Evolutionary conservation across 495 filamentous ascomycete species (phyloP).

Genomic region (Penicillium waksmanii): DNA sequence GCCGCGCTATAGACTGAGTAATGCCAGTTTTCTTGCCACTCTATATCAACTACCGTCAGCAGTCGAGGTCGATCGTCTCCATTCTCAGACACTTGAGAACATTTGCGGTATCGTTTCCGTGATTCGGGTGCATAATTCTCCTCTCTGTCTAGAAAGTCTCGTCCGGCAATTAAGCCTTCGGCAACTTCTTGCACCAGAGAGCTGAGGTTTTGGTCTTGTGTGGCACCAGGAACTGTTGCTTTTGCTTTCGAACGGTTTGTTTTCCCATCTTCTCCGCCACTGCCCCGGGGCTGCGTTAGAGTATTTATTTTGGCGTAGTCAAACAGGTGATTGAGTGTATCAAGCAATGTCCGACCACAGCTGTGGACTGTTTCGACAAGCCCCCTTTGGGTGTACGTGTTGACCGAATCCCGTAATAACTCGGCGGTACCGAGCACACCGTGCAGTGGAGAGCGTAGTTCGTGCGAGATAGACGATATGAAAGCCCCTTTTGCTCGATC

Average conservation of each 20-base stretch:
- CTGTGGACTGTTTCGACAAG: conserved; percentile 20
- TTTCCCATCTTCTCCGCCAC: conserved; percentile 6
- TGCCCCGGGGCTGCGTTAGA: conserved; percentile 17
- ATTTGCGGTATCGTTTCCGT: neutral
- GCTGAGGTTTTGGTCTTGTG: conserved; percentile 37
- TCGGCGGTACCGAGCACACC: conserved; percentile 69
- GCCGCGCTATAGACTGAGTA: conserved; percentile 64
- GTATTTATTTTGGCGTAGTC: conserved; percentile 65
- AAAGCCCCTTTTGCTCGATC: conserved; percentile 65
- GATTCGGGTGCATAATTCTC: neutral
- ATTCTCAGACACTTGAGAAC: neutral
- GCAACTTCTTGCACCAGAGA: conserved; percentile 41
- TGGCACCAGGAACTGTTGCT: conserved; percentile 20
- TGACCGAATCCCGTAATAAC: conserved; percentile 38
- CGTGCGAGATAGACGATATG: conserved; percentile 74
- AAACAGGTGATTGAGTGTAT: conserved; percentile 39
- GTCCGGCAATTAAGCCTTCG: conserved; percentile 33
- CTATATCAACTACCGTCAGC: conserved; percentile 57
- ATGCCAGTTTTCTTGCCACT: conserved; percentile 52
- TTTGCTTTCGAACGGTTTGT: neutral
- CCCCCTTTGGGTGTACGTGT: conserved; percentile 11
- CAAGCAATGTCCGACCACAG: conserved; percentile 26
- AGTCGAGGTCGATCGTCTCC: conserved; percentile 23
- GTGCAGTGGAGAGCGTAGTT: conserved; percentile 71
- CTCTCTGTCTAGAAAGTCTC: conserved; percentile 24